Percentiles rank a stretch among this genome's conserved stretches.
phyloP scores from a whole-genome alignment of 495 filamentous ascomycete species.

The Aspergillus ostianus region DNA sequence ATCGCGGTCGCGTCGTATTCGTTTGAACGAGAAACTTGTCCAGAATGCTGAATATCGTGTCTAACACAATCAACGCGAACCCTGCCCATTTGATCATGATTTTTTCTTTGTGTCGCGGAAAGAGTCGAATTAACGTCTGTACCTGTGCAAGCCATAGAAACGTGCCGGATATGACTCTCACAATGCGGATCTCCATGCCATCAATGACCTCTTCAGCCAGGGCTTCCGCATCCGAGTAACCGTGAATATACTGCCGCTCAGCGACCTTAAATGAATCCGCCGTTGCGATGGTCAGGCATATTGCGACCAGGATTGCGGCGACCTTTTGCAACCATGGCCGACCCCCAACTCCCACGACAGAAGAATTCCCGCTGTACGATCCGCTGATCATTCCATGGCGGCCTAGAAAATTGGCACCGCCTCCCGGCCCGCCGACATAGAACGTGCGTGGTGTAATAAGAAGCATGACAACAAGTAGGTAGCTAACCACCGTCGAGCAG shows the following conservation, averaged over 20 bases:
- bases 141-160: conserved; percentile 98
- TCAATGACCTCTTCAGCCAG: conserved; percentile 74
- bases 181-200: conserved; percentile 79
- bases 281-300: conserved; percentile 90
- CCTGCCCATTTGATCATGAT: conserved; percentile 98
- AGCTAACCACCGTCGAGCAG: conserved; percentile 86
- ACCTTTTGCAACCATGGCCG: conserved; percentile 96
- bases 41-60: conserved; percentile 82
- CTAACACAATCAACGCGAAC: conserved; percentile 86
- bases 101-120: conserved; percentile 95
- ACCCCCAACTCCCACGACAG: conserved; percentile 80
- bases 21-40: conserved; percentile 76
- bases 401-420: conserved; percentile 69
- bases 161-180: conserved; percentile 86
- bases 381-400: conserved; percentile 83
- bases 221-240: conserved; percentile 68
- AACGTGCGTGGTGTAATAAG: conserved; percentile 89
- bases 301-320: conserved; percentile 82
- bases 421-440: conserved; percentile 70
- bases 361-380: conserved; percentile 62
- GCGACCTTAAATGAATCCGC: conserved; percentile 84
- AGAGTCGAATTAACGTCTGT: conserved; percentile 91
- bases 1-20: conserved; percentile 58
- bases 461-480: conserved; percentile 91
- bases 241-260: conserved; percentile 69